A percentile compares a stretch with the other conserved stretches of the same genome.
phyloP scores from a whole-genome alignment of 2,329 filamentous ascomycete species.

The Magnaporthiopsis poae region DNA sequence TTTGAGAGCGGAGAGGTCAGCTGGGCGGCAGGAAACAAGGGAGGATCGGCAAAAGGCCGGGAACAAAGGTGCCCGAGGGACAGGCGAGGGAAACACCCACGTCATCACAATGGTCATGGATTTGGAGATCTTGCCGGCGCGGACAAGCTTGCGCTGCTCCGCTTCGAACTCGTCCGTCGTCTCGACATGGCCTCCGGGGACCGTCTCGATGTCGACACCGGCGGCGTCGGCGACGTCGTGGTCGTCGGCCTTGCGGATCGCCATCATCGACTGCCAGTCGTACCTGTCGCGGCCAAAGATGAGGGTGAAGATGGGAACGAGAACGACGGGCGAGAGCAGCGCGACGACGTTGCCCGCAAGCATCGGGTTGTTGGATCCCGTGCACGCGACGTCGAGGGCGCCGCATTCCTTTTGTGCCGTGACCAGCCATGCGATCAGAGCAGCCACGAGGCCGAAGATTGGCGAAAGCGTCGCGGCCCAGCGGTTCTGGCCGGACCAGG shows the following conservation, averaged over 20 bases:
- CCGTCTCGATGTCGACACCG: constrained; percentile 54
- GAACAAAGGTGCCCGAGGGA: too few relatives aligned
- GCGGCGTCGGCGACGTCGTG: constrained; percentile 56
- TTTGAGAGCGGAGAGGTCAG: neutral
- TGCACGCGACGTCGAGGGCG: constrained; percentile 59
- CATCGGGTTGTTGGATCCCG: constrained; percentile 81
- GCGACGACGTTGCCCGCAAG: constrained; percentile 77
- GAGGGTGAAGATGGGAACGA: constrained; percentile 67
- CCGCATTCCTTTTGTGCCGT: constrained; percentile 63
- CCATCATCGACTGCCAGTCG: constrained; percentile 75
- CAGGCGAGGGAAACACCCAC: constrained; percentile 13
- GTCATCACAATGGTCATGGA: constrained; percentile 21
- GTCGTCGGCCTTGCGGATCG: constrained; percentile 71
- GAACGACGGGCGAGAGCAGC: constrained; percentile 63
- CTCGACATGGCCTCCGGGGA: constrained; percentile 36
- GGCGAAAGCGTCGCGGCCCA: constrained; percentile 64
- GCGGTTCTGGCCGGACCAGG: constrained; percentile 73
- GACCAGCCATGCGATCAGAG: constrained; percentile 68
- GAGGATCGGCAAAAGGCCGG: too few relatives aligned
- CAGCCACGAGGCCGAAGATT: constrained; percentile 56
- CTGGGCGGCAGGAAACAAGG: too few relatives aligned
- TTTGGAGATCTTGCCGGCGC: constrained; percentile 25
- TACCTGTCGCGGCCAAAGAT: constrained; percentile 64
- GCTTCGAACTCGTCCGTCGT: constrained; percentile 30
- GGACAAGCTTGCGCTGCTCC: constrained; percentile 26